Evolutionary conservation across 768 basidiomycete species (phyloP), one percentile per base, ranked within the genome.

Genomic region (Pisolithus microcarpus): DNA sequence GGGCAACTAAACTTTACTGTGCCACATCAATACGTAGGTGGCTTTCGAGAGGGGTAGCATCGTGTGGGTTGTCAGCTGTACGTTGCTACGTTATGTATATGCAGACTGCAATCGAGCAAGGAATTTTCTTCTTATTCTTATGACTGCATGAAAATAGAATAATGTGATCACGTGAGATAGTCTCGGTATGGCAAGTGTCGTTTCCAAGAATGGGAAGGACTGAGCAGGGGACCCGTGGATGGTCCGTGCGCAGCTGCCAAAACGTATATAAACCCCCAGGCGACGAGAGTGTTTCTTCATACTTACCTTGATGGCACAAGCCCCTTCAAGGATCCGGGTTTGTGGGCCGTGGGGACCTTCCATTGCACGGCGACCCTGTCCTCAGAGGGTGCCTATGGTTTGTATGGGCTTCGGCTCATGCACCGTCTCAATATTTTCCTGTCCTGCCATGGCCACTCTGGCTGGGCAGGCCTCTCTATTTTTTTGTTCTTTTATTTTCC

Each of bases 341-440:
- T 79, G 69, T 77, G 78, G 81, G 76, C 72, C 57, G 67, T 72
- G 65, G 74, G 74, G 67, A 71, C 60, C 67, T 74, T 70, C 58
- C 75, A 76, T 74, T 74, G 75, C 75, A 76, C 75, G 75, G 75
- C 75, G 75, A 75, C 75, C 72, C 43, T 75, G 74, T 75, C 75
- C 75, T 53, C 73, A 75, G 70, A 71, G 73, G 71, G 69, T 61
- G 49, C 59, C 38, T 51, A 50, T 59, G 68, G 69, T 70, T 77
- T 76, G 75, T 75, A 70, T 75, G 66, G 67, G 78, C 78, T 78
- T 77, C 72, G 80, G 82, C 74, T 75, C 78, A 82, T 82, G 83
- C 81, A 85, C 76, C 76, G 80, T 84, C 81, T 74, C 59, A 83
- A 84, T 84, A 84, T 85, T 85, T 85, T 75, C 81, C 82, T 69